Percentiles rank a stretch among this genome's conserved stretches.
phyloP scores from a whole-genome alignment of 768 basidiomycete genomes.

The Trametes sanguinea region DNA sequence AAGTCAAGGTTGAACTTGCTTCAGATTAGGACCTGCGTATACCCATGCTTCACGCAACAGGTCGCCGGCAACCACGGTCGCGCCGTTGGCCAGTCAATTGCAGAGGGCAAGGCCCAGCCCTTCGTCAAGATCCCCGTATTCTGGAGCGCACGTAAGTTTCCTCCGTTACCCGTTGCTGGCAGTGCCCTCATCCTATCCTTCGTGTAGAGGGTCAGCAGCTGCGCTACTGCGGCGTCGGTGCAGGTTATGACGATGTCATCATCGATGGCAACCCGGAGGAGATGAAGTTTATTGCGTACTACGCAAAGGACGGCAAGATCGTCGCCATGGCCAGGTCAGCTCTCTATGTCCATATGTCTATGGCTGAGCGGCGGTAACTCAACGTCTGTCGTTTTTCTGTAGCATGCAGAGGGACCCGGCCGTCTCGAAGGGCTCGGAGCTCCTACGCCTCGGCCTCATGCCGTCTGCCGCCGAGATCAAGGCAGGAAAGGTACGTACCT shows the following conservation, averaged over 20 bases:
- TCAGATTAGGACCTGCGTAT: not conserved
- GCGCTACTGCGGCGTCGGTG: slow-evolving; percentile 78
- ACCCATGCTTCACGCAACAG: slow-evolving; percentile 33
- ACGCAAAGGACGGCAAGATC: slow-evolving; percentile 62
- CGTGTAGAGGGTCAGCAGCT: slow-evolving; percentile 77
- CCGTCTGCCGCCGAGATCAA: slow-evolving; percentile 73
- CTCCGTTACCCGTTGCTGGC: not conserved
- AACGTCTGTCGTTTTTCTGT: not conserved
- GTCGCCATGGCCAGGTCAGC: slow-evolving; percentile 66
- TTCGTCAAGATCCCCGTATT: slow-evolving; percentile 83
- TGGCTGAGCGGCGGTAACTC: not conserved
- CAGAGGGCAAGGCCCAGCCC: slow-evolving; percentile 56
- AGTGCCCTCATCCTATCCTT: not conserved
- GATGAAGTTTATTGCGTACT: slow-evolving; percentile 88
- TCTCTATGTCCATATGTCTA: not conserved
- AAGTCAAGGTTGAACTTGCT: slow-evolving; percentile 23
- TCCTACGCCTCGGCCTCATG: slow-evolving; percentile 79
- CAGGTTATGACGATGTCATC: slow-evolving; percentile 72
- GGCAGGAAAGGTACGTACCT: slow-evolving; percentile 63
- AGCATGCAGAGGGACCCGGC: slow-evolving; percentile 85
- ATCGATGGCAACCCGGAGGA: slow-evolving; percentile 75
- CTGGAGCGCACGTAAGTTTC: slow-evolving; percentile 81
- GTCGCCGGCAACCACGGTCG: slow-evolving; percentile 87
- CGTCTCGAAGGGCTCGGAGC: slow-evolving; percentile 74
- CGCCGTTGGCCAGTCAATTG: slow-evolving; percentile 77